Evolutionary conservation across 768 basidiomycete species (phyloP).

Genomic region (Symmetrospora coprosmae): DNA sequence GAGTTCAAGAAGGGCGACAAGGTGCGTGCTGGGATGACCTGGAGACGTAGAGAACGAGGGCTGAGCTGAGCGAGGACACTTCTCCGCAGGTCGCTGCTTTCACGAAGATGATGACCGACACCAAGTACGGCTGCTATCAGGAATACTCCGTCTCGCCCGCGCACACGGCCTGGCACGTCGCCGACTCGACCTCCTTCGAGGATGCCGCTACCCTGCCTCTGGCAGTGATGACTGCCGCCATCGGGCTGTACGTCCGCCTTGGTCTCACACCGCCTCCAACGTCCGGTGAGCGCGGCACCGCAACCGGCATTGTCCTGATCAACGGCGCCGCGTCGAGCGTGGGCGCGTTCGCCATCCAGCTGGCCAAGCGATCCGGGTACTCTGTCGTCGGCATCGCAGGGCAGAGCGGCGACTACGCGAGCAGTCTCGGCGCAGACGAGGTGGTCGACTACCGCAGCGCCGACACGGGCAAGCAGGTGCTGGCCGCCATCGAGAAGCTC

Average conservation of each 20-base stretch:
- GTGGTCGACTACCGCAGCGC: constrained; percentile 30
- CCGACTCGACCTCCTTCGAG: constrained; percentile 25
- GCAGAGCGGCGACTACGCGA: background rate
- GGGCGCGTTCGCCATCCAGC: constrained; percentile 31
- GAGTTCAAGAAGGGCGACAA: constrained; percentile 31
- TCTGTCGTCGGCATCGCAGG: constrained; percentile 32
- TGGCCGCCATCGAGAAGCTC: background rate
- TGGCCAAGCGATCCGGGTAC: constrained; percentile 28
- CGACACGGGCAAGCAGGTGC: constrained; percentile 22
- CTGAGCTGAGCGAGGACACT: no score
- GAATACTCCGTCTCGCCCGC: constrained; percentile 23
- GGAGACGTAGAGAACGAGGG: no score
- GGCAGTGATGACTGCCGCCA: constrained; percentile 31
- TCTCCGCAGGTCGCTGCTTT: constrained; percentile 32
- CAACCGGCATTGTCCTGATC: background rate
- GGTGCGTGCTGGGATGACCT: background rate
- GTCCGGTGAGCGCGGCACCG: background rate
- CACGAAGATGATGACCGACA: constrained; percentile 25
- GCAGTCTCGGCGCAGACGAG: constrained; percentile 28
- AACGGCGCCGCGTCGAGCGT: constrained; percentile 29
- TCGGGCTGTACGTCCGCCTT: constrained; percentile 28
- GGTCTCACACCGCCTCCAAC: constrained; percentile 15
- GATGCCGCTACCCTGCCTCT: constrained; percentile 32
- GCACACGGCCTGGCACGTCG: constrained; percentile 22
- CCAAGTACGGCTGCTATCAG: constrained; percentile 30